phyloP scores from a whole-genome alignment of 306 rosid genomes.

The Castanea mollissima region DNA sequence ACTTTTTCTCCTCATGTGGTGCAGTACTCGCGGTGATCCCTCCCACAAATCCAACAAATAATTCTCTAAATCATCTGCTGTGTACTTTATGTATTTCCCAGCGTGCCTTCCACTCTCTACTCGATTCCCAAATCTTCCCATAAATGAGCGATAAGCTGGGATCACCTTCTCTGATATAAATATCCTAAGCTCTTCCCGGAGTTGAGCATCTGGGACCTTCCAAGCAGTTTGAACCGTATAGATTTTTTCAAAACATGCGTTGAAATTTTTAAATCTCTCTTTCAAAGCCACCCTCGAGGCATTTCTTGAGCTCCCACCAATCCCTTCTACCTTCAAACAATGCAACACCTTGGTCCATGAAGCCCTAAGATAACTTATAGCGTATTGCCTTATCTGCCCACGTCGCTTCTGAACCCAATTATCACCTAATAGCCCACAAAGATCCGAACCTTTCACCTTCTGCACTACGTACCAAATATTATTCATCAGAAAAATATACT shows the following conservation, averaged over 20 bases:
- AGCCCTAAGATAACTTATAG: slow-evolving; percentile 84
- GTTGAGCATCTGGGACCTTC: slow-evolving; percentile 83
- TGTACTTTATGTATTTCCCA: slow-evolving; percentile 80
- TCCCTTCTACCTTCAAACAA: slow-evolving; percentile 79
- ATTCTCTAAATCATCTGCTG: slow-evolving; percentile 73
- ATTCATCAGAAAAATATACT: slow-evolving; percentile 81
- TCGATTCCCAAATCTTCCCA: slow-evolving; percentile 81
- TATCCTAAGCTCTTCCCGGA: slow-evolving; percentile 80
- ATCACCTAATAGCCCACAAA: slow-evolving; percentile 70
- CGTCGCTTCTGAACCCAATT: slow-evolving; percentile 79
- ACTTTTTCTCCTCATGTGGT: slow-evolving; percentile 57
- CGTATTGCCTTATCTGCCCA: slow-evolving; percentile 73
- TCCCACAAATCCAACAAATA: slow-evolving; percentile 78
- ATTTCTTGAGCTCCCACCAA: slow-evolving; percentile 70
- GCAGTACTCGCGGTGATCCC: slow-evolving; percentile 61
- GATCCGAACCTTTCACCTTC: slow-evolving; percentile 85
- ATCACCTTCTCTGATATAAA: slow-evolving; percentile 85
- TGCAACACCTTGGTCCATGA: slow-evolving; percentile 81
- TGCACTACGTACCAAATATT: slow-evolving; percentile 68
- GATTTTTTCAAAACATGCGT: slow-evolving; percentile 77
- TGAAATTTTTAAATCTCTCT: slow-evolving; percentile 89
- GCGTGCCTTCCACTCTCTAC: slow-evolving; percentile 72
- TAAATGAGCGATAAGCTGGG: slow-evolving; percentile 87
- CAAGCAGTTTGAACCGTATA: slow-evolving; percentile 85
- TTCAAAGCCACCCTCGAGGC: slow-evolving; percentile 82